A percentile compares a stretch with the other conserved stretches of the same genome.
Evolutionary conservation across 2,329 filamentous ascomycete species (phyloP).

Genomic region (Coniochaeta sp.): DNA sequence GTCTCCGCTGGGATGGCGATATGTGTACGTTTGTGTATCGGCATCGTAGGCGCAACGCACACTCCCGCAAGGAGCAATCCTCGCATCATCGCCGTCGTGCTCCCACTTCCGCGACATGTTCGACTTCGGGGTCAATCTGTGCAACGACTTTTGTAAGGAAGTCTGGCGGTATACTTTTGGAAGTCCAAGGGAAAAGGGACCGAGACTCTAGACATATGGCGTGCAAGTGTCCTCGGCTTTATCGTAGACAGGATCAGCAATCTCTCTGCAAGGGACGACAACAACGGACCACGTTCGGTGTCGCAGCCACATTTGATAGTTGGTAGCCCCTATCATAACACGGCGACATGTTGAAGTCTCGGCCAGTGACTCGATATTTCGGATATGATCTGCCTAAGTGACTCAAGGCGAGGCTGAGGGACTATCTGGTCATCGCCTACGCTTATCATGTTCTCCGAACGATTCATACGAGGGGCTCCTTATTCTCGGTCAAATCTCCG

Average conservation of each 20-base stretch:
- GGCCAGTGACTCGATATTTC: not conserved
- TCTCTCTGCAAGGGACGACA: too few species aligned
- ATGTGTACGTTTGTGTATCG: not conserved
- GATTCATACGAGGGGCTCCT: not conserved
- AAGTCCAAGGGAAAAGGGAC: too few species aligned
- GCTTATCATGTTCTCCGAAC: not conserved
- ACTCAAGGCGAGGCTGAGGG: not conserved
- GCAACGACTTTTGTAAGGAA: too few species aligned
- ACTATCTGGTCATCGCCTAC: not conserved
- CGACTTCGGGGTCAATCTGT: too few species aligned
- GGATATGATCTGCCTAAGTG: not conserved
- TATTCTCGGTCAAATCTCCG: not conserved
- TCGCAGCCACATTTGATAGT: not conserved
- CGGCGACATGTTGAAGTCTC: not conserved
- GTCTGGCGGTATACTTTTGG: too few species aligned
- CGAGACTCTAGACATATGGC: too few species aligned
- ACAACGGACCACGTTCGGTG: too few species aligned
- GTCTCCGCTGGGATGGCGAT: not conserved
- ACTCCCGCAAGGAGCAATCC: not conserved
- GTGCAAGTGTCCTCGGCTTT: too few species aligned
- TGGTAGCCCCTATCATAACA: not conserved
- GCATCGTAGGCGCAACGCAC: not conserved
- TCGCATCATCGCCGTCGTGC: not conserved
- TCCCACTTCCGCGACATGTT: not conserved
- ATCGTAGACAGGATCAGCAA: too few species aligned